phyloP scores from a whole-genome alignment of 306 rosid genomes.

The Abrus precatorius region DNA sequence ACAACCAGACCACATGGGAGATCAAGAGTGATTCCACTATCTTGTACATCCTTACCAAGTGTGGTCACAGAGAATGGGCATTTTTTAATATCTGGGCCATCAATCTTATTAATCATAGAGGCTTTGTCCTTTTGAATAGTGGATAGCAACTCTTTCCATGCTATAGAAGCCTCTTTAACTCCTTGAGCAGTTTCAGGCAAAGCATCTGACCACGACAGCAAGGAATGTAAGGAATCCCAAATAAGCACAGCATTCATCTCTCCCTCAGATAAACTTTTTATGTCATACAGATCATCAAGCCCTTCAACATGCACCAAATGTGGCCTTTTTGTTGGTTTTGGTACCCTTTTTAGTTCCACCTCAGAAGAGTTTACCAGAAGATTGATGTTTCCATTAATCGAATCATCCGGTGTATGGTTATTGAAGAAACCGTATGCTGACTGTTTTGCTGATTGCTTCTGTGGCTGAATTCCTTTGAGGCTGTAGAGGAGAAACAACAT shows the following conservation, averaged over 20 bases:
- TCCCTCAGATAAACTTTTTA: constrained; percentile 52
- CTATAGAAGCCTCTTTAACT: constrained; percentile 87
- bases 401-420: constrained; percentile 53
- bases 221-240: constrained; percentile 69
- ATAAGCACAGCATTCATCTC: constrained; percentile 67
- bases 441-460: constrained; percentile 66
- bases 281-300: constrained; percentile 65
- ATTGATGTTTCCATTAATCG: constrained; percentile 39
- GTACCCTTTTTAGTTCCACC: constrained; percentile 35
- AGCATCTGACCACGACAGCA: constrained; percentile 83
- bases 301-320: constrained; percentile 67
- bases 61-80: constrained; percentile 75
- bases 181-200: constrained; percentile 86
- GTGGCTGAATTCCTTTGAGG: constrained; percentile 62
- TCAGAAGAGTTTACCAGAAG: constrained; percentile 44
- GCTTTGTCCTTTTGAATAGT: constrained; percentile 59
- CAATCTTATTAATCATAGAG: constrained; percentile 50
- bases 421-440: constrained; percentile 72
- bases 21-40: constrained; percentile 63
- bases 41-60: constrained; percentile 45
- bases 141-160: constrained; percentile 77
- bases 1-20: constrained; percentile 88
- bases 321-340: constrained; percentile 53
- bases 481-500: constrained; percentile 69
- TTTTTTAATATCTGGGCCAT: constrained; percentile 52